A percentile compares a stretch with the other conserved stretches of the same genome.
Conservation (phyloP, 1,284 basidiomycete genomes). For the Boletus smithii region DNA sequence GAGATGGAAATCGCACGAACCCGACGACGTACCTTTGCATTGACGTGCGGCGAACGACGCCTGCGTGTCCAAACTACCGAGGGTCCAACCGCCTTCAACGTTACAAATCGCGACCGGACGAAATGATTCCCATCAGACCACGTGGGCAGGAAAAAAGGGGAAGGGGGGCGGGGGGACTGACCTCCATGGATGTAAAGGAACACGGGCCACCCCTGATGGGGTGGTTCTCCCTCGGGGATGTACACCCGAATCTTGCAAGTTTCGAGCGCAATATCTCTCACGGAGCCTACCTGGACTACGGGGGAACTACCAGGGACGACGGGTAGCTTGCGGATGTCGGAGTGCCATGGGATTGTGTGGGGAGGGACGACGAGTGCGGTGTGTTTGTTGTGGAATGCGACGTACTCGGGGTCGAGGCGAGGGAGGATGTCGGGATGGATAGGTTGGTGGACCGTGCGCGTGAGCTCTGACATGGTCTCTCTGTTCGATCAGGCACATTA, state of each 20-base stretch:
- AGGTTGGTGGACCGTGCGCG: constrained; percentile 24
- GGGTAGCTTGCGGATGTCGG: constrained; percentile 50
- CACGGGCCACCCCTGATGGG: constrained; percentile 47
- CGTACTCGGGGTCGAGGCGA: constrained; percentile 49
- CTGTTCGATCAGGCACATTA: not conserved
- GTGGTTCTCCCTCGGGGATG: constrained; percentile 40
- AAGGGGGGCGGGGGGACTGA: too few relatives aligned
- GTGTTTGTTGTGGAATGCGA: constrained; percentile 44
- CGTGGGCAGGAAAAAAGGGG: too few relatives aligned
- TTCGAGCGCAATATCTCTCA: constrained; percentile 46
- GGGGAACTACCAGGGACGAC: constrained; percentile 55
- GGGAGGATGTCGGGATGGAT: constrained; percentile 43
- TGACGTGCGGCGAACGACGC: constrained; percentile 47
- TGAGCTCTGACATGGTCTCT: constrained; percentile 22
- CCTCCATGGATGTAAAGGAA: constrained; percentile 42
- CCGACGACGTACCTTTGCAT: constrained; percentile 27
- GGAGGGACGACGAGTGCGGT: constrained; percentile 34
- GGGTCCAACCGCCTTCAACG: constrained; percentile 51
- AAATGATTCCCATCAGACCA: too few relatives aligned
- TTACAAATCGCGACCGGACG: not conserved
- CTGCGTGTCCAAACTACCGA: constrained; percentile 54
- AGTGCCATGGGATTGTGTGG: constrained; percentile 46
- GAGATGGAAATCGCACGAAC: not conserved
- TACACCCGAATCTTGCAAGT: constrained; percentile 47
- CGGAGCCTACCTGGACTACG: constrained; percentile 45